Evolutionary conservation across 768 basidiomycete genomes (phyloP).

Genomic region (Collybia mongolica): DNA sequence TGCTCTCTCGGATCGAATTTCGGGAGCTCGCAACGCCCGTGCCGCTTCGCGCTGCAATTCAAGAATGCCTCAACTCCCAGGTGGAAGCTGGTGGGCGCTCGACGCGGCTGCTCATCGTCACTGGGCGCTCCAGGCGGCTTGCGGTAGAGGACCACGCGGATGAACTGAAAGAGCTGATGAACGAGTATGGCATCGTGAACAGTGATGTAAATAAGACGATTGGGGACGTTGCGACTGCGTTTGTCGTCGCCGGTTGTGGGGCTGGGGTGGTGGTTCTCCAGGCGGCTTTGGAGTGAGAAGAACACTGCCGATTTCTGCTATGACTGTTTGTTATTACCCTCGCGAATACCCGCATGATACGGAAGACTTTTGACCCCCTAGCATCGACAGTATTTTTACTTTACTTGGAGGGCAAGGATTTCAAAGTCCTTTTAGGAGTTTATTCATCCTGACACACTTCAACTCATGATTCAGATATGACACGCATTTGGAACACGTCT

Average conservation of each 20-base stretch:
- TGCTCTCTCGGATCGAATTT: slow-evolving; percentile 65
- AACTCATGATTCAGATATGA: too few species aligned
- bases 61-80: slow-evolving; percentile 32
- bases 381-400: too few species aligned
- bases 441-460: too few species aligned
- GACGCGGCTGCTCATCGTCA: slow-evolving; percentile 55
- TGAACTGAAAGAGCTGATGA: slow-evolving; percentile 69
- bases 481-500: too few species aligned
- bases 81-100: slow-evolving; percentile 3
- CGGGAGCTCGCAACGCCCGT: slow-evolving; percentile 48
- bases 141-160: slow-evolving; percentile 67
- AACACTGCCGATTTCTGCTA: not conserved
- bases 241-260: slow-evolving; percentile 61
- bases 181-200: slow-evolving; percentile 52
- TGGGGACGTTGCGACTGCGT: slow-evolving; percentile 79
- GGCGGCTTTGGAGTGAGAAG: slow-evolving; percentile 29
- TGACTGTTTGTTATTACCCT: too few species aligned
- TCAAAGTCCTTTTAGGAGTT: too few species aligned
- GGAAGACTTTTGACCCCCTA: too few species aligned
- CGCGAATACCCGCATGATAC: too few species aligned
- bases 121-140: slow-evolving; percentile 74
- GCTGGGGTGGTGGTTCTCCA: slow-evolving; percentile 71
- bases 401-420: too few species aligned
- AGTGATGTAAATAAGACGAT: slow-evolving; percentile 77
- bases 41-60: slow-evolving; percentile 60